These are phyloP conservation scores for Xylaria arbuscula DNA, from an alignment of 2,329 filamentous ascomycete species.

Conservation along the genomic window DNA sequence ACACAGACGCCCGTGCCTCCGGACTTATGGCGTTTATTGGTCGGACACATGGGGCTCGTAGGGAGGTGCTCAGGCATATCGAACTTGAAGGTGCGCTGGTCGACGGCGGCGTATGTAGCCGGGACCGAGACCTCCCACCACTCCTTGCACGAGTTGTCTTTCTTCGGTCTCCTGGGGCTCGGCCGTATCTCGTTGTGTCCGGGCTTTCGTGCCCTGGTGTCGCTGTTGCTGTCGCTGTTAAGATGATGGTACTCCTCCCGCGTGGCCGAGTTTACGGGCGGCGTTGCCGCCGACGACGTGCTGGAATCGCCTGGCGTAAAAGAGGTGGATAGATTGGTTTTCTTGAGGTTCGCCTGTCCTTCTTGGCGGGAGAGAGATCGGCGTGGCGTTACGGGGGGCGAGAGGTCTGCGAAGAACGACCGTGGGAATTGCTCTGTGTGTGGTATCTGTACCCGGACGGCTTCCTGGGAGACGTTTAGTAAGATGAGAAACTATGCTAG, in stretches of 20 bases:
- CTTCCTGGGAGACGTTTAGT: slow-evolving; percentile 55
- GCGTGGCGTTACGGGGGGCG: slow-evolving; percentile 43
- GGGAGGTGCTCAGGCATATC: slow-evolving; percentile 63
- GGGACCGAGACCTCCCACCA: slow-evolving; percentile 49
- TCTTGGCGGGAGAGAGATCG: slow-evolving; percentile 21
- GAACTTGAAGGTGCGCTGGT: slow-evolving; percentile 56
- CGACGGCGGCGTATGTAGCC: slow-evolving; percentile 40
- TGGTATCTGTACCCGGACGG: slow-evolving; percentile 60
- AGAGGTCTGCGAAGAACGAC: slow-evolving; percentile 58
- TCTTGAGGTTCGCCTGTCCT: slow-evolving; percentile 23
- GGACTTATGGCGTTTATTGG: slow-evolving; percentile 57
- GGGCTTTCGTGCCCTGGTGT: background rate
- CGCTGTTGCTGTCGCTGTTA: slow-evolving; percentile 6
- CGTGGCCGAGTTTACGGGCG: background rate
- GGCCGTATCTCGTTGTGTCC: background rate
- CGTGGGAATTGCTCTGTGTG: slow-evolving; percentile 55
- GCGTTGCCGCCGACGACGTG: slow-evolving; percentile 9
- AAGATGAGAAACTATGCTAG: background rate
- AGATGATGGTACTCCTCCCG: background rate
- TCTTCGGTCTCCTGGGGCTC: slow-evolving; percentile 17
- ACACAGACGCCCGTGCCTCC: slow-evolving; percentile 63
- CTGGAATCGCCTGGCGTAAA: slow-evolving; percentile 23
- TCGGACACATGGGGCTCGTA: slow-evolving; percentile 63
- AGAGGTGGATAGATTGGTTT: slow-evolving; percentile 21
- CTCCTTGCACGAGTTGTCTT: slow-evolving; percentile 38